Conservation (phyloP, 1,284 basidiomycete genomes). For the Gymnopus androsaceus region DNA sequence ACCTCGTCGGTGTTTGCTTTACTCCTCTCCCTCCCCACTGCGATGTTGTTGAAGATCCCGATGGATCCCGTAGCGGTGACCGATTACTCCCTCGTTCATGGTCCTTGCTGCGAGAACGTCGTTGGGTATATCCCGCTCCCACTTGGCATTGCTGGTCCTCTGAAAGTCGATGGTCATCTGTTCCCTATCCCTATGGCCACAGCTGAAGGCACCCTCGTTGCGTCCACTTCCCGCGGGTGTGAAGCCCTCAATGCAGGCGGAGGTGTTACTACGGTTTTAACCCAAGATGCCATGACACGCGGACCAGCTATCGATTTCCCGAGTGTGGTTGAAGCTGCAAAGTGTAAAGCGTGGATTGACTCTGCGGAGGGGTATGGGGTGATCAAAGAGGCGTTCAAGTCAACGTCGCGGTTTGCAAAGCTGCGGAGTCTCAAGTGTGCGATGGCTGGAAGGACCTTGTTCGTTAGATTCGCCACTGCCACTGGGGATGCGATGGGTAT, state of each 20-base stretch:
- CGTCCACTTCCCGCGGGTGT: conserved; percentile 96
- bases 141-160: conserved; percentile 94
- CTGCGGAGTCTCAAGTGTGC: conserved; percentile 83
- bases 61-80: too few species aligned
- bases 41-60: too few species aligned
- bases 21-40: too few species aligned
- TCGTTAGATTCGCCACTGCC: conserved; percentile 92
- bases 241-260: conserved; percentile 96
- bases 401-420: conserved; percentile 89
- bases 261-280: conserved; percentile 93
- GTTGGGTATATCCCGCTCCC: conserved; percentile 97
- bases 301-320: conserved; percentile 98
- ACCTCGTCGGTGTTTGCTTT: too few species aligned
- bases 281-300: conserved; percentile 96
- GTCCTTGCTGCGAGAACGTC: conserved; percentile 99
- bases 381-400: conserved; percentile 90
- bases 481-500: conserved; percentile 99
- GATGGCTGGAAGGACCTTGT: conserved; percentile 89
- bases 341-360: conserved; percentile 89
- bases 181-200: conserved; percentile 99
- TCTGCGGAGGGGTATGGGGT: conserved; percentile 78
- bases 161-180: conserved; percentile 86
- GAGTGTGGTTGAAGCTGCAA: conserved; percentile 74
- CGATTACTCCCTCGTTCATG: conserved; percentile 94
- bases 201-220: conserved; percentile 97